Conservation (phyloP, 495 filamentous ascomycete genomes). For the Chaetomium cochliodes region DNA sequence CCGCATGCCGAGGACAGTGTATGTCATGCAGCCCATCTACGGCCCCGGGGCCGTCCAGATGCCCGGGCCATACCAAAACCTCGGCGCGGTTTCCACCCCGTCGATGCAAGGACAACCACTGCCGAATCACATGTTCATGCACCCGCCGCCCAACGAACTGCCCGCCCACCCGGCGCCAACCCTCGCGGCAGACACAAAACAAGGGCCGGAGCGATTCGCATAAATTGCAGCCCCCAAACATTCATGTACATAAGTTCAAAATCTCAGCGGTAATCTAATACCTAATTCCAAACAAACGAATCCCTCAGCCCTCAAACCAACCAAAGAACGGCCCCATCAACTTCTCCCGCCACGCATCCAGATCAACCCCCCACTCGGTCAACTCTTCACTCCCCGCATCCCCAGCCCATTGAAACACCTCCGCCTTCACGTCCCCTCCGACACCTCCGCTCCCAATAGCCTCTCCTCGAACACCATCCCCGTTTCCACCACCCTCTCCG, state of each 20-base stretch:
- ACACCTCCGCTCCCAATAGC: too few species aligned
- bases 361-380: too few species aligned
- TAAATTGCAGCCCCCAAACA: background rate
- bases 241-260: background rate
- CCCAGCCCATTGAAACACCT: too few species aligned
- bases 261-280: background rate
- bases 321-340: too few species aligned
- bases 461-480: too few species aligned
- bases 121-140: background rate
- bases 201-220: constrained; percentile 2
- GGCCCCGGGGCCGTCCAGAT: background rate
- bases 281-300: background rate
- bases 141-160: background rate
- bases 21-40: constrained; percentile 18
- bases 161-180: background rate
- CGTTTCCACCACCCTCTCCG: too few species aligned
- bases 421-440: too few species aligned
- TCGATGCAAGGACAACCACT: background rate
- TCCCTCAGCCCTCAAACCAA: background rate
- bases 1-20: constrained; percentile 17
- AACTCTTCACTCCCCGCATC: too few species aligned
- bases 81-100: background rate
- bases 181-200: background rate
- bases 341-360: too few species aligned
- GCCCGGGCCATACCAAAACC: background rate